Evolutionary conservation across 257 asterid species (phyloP), one percentile per base, ranked within the genome.

Genomic region (Forsythia suspensa): DNA sequence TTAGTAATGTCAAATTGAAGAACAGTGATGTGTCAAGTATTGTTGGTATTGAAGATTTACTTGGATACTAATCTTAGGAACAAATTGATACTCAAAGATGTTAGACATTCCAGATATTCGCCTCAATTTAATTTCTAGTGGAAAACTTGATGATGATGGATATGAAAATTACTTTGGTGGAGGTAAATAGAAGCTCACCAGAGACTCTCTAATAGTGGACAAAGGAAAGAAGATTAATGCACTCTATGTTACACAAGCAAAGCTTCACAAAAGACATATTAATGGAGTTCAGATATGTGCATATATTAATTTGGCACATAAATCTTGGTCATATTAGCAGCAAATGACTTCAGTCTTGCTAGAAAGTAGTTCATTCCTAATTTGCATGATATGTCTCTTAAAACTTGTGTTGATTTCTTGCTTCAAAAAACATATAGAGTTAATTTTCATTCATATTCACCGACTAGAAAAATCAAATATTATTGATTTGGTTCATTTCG

Each of bases 101-200:
- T 63, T 0, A 76, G 15, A 16, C 46, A 81, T 44, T 11, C 66
- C 29, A 15, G 75, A 59, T 11, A 48, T 76, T 15, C 43, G 66
- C 16, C 43, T 81, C 16, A 72, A 81, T 63, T 46, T 81, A 18
- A 77, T 81, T 9, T 77, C 48, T 10, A 41, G 4, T 0, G 13
- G 77, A 0, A 42, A 24, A 24, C 75, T 76, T 11, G 75, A 81
- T 9, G 78, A 71, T 37, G 68, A 8, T n/a, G 40, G 70, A 1
- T 52, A n/a, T 13, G 2, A 18, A 1, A 77, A 18, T 11, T 13
- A 8, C 46, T 68, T 68, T 20, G 57, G 40, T 5, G 9, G 41
- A 36, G 16, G 70, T 34, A 18, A 51, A 13, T 77, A 71, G 70
- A 77, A 77, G 52, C 81, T 77, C 6, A 6, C 81, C 11, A 46